These are phyloP conservation scores for Eucalyptus cloeziana DNA, from an alignment of 345 rosid genomes.

Conservation along the genomic window DNA sequence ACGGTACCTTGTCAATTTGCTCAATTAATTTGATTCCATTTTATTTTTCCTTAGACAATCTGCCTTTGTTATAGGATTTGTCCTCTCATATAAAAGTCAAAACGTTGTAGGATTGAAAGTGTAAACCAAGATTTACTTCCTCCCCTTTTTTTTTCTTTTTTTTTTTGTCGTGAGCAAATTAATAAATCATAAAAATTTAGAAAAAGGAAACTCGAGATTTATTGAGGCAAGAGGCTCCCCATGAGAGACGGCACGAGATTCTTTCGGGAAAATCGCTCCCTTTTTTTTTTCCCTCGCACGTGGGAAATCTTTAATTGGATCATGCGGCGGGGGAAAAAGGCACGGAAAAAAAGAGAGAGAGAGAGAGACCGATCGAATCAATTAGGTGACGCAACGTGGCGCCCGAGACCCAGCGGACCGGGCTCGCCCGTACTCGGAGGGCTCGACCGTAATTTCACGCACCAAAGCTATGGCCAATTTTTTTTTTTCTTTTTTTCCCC, in stretches of 20 bases:
- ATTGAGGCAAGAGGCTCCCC: background rate
- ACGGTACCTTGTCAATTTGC: rapidly evolving
- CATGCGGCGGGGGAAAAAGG: background rate
- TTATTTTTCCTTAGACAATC: background rate
- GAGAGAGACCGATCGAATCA: background rate
- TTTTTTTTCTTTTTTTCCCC: background rate
- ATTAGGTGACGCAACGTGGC: background rate
- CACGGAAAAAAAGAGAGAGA: no score
- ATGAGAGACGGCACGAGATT: background rate
- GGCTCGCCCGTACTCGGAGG: background rate
- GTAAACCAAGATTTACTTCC: background rate
- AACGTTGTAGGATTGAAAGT: background rate
- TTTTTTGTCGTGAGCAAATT: background rate
- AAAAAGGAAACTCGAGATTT: background rate
- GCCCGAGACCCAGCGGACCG: background rate
- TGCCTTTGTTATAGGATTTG: background rate
- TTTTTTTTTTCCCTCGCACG: background rate
- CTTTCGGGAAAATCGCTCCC: background rate
- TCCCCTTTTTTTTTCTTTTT: rapidly evolving
- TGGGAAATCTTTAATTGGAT: background rate
- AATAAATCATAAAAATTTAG: background rate
- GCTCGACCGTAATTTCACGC: background rate
- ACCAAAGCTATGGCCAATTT: background rate
- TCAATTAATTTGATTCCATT: background rate
- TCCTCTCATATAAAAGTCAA: background rate